Evolutionary conservation across 441 rosid species (phyloP).

Genomic region (Bocquillonia castaneifolia): DNA sequence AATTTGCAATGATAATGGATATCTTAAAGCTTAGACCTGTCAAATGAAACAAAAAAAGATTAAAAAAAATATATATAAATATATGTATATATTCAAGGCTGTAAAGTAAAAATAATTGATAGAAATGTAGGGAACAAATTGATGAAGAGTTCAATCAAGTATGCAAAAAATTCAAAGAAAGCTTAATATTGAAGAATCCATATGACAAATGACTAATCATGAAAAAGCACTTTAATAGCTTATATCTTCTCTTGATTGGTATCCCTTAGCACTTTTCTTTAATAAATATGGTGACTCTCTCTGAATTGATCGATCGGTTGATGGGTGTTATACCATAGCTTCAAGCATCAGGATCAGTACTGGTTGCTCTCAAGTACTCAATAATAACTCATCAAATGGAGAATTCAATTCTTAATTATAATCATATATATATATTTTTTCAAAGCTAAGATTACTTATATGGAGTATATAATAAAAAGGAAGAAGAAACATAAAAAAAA

Average conservation of each 20-base stretch:
- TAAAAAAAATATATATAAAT: neutral
- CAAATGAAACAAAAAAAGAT: neutral
- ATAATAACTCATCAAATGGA: too few relatives aligned
- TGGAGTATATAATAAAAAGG: too few relatives aligned
- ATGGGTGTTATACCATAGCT: slow-evolving; percentile 31
- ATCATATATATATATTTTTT: neutral
- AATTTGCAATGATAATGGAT: neutral
- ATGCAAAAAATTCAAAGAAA: slow-evolving; percentile 21
- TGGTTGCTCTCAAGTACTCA: slow-evolving; percentile 14
- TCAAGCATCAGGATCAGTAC: slow-evolving; percentile 35
- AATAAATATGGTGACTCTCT: slow-evolving; percentile 25
- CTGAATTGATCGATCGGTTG: slow-evolving; percentile 31
- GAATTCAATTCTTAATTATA: slow-evolving; percentile 25
- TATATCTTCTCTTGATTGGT: slow-evolving; percentile 25
- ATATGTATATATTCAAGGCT: neutral
- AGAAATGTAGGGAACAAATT: slow-evolving; percentile 13
- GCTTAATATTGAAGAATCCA: slow-evolving; percentile 42
- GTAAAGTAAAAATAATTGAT: slow-evolving; percentile 13
- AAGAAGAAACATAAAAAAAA: slow-evolving; percentile 8
- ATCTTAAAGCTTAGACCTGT: neutral
- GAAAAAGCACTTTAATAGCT: slow-evolving; percentile 23
- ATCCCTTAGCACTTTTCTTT: slow-evolving; percentile 24
- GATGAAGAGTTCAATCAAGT: slow-evolving; percentile 27
- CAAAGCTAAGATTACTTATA: neutral
- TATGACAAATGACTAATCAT: slow-evolving; percentile 44